Base-by-base conservation (phyloP, 2,329 filamentous ascomycete genomes). In the Colletotrichum australisinense region DNA sequence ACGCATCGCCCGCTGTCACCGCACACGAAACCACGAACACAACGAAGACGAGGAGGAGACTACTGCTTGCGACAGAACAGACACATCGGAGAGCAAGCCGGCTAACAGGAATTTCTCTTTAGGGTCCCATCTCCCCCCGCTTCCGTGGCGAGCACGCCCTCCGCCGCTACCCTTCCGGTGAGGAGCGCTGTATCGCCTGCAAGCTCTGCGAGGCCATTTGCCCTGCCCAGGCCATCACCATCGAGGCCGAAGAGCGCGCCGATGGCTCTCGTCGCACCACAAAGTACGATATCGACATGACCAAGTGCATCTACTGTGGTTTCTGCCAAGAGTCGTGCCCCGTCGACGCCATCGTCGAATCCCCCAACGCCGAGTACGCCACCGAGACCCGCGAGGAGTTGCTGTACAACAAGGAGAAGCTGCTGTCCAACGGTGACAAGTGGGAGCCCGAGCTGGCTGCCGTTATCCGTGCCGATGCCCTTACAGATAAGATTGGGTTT, bases 261-360 rank as follows among this genome's bases (percentile, higher is more conserved):
- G 97, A 99, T 80, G 97, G 97, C 76, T 97, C 94, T 81, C 92
- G 97, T 85, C 92, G 97, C 82, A 99, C 97, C 64, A 98, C 96
- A 73, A 92, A 96, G 83, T 99, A 99, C 87, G 97, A 99, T 84
- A 98, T 99, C 82, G 97, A 99, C 86, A 99, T 99, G 97, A 98
- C 97, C 81, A 99, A 99, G 90, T 99, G 97, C 88, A 99, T 99
- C 86, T 99, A 98, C 91, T 98, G 97, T 84, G 97, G 97, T 64
- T 97, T 97, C 88, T 98, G 97, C 91, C 96, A 98, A 88, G 97
- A 99, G 88, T 97, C 94, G 77, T 99, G 97, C 87, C 97, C 97
- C 57, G 97, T 99, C 68, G 97, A 99, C 86, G 97, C 97, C 73
- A 99, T 90, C 77, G 89, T 91, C 69, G 89, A 91, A 83, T 89